These are phyloP conservation scores for Metschnikowia bowlesiae DNA, from an alignment of 805 yeast species.

Conservation along the genomic window DNA sequence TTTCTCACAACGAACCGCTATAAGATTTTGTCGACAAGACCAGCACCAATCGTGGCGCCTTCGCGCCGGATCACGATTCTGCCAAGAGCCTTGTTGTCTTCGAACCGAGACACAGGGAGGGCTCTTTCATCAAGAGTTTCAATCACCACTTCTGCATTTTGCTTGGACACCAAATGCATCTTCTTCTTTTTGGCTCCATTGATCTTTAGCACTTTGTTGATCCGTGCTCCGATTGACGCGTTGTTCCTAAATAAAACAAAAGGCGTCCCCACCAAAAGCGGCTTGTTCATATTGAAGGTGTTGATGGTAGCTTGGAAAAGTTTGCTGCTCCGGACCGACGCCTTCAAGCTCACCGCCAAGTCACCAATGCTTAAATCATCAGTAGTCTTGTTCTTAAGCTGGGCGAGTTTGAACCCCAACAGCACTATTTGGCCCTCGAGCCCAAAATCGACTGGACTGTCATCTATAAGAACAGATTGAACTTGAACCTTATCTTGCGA, in stretches of 20 bases:
- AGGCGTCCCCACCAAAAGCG: slow-evolving; percentile 75
- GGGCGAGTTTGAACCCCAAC: slow-evolving; percentile 42
- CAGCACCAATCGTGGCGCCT: slow-evolving; percentile 68
- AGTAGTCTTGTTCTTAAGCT: slow-evolving; percentile 44
- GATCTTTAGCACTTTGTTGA: slow-evolving; percentile 40
- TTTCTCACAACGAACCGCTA: neutral
- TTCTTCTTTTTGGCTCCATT: slow-evolving; percentile 39
- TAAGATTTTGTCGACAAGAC: slow-evolving; percentile 33
- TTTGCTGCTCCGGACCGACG: slow-evolving; percentile 24
- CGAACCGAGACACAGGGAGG: slow-evolving; percentile 50
- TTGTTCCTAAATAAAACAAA: slow-evolving; percentile 75
- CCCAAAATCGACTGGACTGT: slow-evolving; percentile 45
- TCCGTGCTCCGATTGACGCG: slow-evolving; percentile 63
- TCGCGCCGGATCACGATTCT: slow-evolving; percentile 67
- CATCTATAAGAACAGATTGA: slow-evolving; percentile 33
- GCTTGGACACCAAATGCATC: slow-evolving; percentile 56
- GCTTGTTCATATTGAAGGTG: slow-evolving; percentile 50
- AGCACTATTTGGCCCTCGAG: slow-evolving; percentile 61
- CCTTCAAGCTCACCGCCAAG: slow-evolving; percentile 28
- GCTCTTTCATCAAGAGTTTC: slow-evolving; percentile 43
- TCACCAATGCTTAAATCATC: slow-evolving; percentile 64
- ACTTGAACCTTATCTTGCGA: slow-evolving; percentile 41
- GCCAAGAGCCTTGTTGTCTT: slow-evolving; percentile 51
- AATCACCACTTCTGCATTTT: slow-evolving; percentile 54
- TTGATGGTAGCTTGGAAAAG: slow-evolving; percentile 26